Base-by-base conservation (phyloP, 495 filamentous ascomycete species). In the Hyphodiscus hymeniophilus region DNA sequence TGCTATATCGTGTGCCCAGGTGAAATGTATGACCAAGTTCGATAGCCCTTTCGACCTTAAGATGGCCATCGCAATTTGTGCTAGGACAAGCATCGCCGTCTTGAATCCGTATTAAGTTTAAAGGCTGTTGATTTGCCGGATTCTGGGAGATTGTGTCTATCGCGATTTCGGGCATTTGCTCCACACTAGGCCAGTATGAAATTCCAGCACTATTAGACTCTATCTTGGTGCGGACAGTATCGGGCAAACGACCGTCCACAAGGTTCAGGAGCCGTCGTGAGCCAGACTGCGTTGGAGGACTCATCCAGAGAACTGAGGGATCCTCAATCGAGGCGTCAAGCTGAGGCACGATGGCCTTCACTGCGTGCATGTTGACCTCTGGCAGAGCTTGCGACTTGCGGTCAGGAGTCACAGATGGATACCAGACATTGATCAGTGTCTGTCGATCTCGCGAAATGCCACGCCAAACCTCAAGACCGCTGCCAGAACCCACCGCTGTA, bases 11-110 rank as follows among this genome's bases (percentile, higher is more conserved):
- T 1, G 86, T 91, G 15, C 91, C 90, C 2, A 98, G 81, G 63
- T 91, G 80, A 66, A 98, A 98, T 0, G 92, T 96, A 62, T 98
- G 92, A 10, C 88, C 92, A 0, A 98, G 72, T 63, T 98, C 92
- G 26, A 97, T 79, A 1, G 88, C 86, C 39, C 71, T 79, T 35
- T 84, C 79, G 6, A 82, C 68, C 16, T 66, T 74, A n/a, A 96
- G 67, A 4, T 52, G 65, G 1, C 87, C 87, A 0, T 71, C 50
- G 1, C 60, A 50, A 60, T 92, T 96, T 28, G n/a, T n/a, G 17
- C 73, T 66, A 0, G 84, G 78, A 55, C 92, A 98, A 12, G 60
- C 43, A 54, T 95, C 88, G 10, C 83, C 85, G 20, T 76, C 63
- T 16, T 70, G 71, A 17, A 87, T 78, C 40, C 79, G 75, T 8